Evolutionary conservation across 1,284 basidiomycete genomes (phyloP).

Genomic region (Marasmius fiardii): DNA sequence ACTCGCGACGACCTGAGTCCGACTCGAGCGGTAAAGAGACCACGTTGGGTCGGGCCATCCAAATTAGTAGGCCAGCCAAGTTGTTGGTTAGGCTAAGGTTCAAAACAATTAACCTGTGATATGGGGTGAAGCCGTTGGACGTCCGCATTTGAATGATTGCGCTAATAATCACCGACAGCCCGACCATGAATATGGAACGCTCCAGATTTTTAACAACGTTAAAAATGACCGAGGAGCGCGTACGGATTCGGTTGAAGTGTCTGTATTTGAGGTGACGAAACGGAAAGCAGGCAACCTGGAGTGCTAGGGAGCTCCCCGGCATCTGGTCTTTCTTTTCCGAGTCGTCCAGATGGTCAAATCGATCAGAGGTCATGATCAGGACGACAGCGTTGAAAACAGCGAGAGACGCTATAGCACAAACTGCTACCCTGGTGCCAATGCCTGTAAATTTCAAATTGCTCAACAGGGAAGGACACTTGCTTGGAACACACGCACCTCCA

Average conservation of each 20-base stretch:
- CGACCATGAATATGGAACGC: neutral
- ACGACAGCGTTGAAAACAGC: neutral
- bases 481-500: neutral
- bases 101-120: neutral
- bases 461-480: too few relatives aligned
- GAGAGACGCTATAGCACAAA: neutral
- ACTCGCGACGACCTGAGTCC: too few relatives aligned
- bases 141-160: neutral
- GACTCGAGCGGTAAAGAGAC: too few relatives aligned
- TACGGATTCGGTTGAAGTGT: neutral
- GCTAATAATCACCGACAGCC: neutral
- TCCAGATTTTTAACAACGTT: neutral
- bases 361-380: too few relatives aligned
- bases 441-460: neutral
- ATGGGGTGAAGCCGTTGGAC: neutral
- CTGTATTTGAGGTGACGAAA: neutral
- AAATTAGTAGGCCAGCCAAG: neutral
- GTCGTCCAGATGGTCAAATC: too few relatives aligned
- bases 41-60: neutral
- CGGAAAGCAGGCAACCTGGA: neutral
- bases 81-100: neutral
- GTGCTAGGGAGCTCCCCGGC: neutral
- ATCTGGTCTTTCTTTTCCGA: too few relatives aligned
- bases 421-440: neutral
- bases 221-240: neutral